Conservation (phyloP, 768 basidiomycete species). For the Boletus bicolor region DNA sequence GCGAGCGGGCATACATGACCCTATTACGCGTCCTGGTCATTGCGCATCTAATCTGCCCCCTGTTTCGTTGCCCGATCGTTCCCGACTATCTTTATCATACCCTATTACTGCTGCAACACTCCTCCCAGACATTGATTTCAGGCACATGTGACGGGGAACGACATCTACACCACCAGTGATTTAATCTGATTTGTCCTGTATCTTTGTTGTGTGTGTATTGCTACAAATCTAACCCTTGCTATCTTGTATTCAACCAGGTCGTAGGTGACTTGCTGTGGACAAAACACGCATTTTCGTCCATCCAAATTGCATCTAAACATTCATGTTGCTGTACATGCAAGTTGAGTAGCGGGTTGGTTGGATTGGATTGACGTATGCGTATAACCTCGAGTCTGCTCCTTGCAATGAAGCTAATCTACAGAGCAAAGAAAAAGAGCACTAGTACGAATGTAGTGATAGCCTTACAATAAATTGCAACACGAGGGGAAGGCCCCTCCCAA, state of each 20-base stretch:
- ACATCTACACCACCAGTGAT: not conserved
- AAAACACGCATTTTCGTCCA: not conserved
- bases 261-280: not conserved
- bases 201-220: not conserved
- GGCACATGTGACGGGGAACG: not conserved
- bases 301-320: not conserved
- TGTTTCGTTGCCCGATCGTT: not conserved
- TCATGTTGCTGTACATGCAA: not conserved
- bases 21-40: not conserved
- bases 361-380: not conserved
- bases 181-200: not conserved
- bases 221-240: not conserved
- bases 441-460: conserved; percentile 10
- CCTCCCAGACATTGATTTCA: not conserved
- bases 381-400: not conserved
- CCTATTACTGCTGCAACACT: not conserved
- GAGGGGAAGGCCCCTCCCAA: not conserved
- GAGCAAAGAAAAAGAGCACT: not conserved
- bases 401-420: not conserved
- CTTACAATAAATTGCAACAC: conserved; percentile 19
- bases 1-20: not conserved
- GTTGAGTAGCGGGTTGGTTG: not conserved
- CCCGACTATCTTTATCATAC: not conserved
- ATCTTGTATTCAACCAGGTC: not conserved
- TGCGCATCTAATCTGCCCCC: not conserved